Base-by-base conservation (phyloP, 768 basidiomycete genomes). In the Leccinum barrowsii region DNA sequence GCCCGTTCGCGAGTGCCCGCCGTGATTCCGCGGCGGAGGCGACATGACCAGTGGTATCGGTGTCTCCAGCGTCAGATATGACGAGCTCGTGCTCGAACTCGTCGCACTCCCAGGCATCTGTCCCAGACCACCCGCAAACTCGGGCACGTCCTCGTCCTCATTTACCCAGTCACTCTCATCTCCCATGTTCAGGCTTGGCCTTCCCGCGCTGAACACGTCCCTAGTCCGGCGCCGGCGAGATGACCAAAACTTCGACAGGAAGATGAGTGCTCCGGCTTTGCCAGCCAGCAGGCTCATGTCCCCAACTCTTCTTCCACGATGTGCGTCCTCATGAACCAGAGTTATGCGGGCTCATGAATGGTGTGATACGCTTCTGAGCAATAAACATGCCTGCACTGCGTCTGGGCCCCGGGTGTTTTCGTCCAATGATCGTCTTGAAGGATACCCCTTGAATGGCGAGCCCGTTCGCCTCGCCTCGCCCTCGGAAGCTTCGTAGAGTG, bases 271-370 rank as follows among this genome's bases (percentile, higher is more conserved):
- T 71, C 4, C 87, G 82, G 35, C 77, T 80, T 63, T 89, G 86
- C 90, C 90, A 92, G 17, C 90, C 91, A 21, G 91, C 90, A 6
- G 91, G 92, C 65, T 93, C 90, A 30, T 86, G 74, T 1, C 92
- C 92, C 92, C 92, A 94, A 7, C 87, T 83, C 71, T 91, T 92
- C 78, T 90, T 92, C 92, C 92, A 94, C 69, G 88, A 88, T 22
- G 87, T 85, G 30, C 85, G 82, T 34, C 87, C 83, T 52, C 84
- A 67, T 4, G 78, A 76, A 32, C 75, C 74, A 55, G 75, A 77
- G 17, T 71, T 65, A 59, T 78, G 76, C 5, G 85, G 85, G 62
- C 82, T 86, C 63, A 76, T 75, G 68, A 91, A 90, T 1, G 90
- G 86, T 2, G 86, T 89, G 61, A 82, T 77, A 24, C 88, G 84